phyloP scores from a whole-genome alignment of 257 asterid genomes.

The Solanum neorickii region DNA sequence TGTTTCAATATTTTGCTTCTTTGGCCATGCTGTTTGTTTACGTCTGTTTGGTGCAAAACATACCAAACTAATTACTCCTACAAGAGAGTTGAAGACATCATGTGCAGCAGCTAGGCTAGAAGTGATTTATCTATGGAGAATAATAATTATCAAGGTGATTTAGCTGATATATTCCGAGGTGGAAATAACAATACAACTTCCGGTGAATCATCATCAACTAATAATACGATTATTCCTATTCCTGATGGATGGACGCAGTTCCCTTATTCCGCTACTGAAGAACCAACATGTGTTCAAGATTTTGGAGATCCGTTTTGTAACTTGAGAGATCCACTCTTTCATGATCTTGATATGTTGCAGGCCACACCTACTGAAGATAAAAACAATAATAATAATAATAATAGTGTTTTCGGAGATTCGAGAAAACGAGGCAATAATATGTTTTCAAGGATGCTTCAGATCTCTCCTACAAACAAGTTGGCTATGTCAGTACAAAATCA shows the following conservation, averaged over 20 bases:
- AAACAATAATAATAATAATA: background rate
- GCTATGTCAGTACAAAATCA: conserved; percentile 1
- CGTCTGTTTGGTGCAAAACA: conserved; percentile 17
- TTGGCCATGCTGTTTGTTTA: conserved; percentile 11
- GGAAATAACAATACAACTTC: background rate
- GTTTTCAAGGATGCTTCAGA: conserved; percentile 73
- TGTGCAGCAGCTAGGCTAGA: conserved; percentile 24
- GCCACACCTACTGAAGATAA: background rate
- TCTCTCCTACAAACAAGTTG: conserved; percentile 44
- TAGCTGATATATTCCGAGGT: conserved; percentile 65
- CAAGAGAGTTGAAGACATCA: too few relatives aligned
- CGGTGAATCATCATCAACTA: background rate
- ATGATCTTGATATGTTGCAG: conserved; percentile 8
- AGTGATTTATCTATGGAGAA: conserved; percentile 30
- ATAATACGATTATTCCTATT: background rate
- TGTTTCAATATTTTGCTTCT: background rate
- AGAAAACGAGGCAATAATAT: conserved; percentile 37
- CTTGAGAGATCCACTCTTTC: conserved; percentile 65
- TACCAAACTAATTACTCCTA: background rate
- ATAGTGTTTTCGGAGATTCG: background rate
- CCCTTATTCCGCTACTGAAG: conserved; percentile 17
- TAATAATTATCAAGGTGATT: conserved; percentile 56
- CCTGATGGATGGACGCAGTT: conserved; percentile 36
- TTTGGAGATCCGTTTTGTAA: conserved; percentile 74
- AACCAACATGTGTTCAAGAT: conserved; percentile 20